Percentiles rank a stretch among this genome's conserved stretches.
phyloP scores from a whole-genome alignment of 2,329 filamentous ascomycete genomes.

The Didymella lethalis region DNA sequence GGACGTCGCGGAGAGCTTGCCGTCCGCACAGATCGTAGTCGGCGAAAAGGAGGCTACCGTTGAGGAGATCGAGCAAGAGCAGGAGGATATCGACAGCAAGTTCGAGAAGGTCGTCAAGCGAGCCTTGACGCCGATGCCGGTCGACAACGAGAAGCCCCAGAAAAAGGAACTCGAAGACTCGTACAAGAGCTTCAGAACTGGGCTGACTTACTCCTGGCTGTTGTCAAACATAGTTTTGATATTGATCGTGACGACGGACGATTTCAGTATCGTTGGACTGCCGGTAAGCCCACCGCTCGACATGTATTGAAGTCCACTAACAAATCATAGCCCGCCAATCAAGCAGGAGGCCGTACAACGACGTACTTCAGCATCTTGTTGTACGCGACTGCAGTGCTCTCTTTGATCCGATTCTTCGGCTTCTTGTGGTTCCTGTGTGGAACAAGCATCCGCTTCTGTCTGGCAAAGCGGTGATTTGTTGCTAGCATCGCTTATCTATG shows the following conservation, averaged over 20 bases:
- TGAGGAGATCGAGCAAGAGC: slow-evolving; percentile 92
- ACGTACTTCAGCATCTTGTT: slow-evolving; percentile 23
- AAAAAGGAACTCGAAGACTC: slow-evolving; percentile 11
- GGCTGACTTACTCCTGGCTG: slow-evolving; percentile 24
- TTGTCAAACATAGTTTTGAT: slow-evolving; percentile 23
- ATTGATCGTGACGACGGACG: slow-evolving; percentile 19
- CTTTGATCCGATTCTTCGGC: slow-evolving; percentile 21
- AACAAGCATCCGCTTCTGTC: slow-evolving; percentile 11
- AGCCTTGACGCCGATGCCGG: slow-evolving; percentile 55
- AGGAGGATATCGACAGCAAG: slow-evolving; percentile 94
- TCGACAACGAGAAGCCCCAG: background rate
- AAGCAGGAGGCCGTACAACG: slow-evolving; percentile 1
- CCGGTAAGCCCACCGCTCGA: background rate
- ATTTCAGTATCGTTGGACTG: slow-evolving; percentile 10
- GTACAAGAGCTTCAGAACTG: slow-evolving; percentile 20
- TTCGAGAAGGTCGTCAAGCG: slow-evolving; percentile 93
- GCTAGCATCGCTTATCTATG: too few species aligned
- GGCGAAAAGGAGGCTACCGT: slow-evolving; percentile 66
- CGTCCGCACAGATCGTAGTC: slow-evolving; percentile 83
- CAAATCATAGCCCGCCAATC: background rate
- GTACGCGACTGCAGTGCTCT: slow-evolving; percentile 22
- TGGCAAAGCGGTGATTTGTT: background rate
- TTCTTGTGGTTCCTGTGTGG: slow-evolving; percentile 24
- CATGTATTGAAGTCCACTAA: background rate
- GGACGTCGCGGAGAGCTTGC: slow-evolving; percentile 87